Conservation (phyloP, 2,329 filamentous ascomycete species). For the Curvularia sp. region DNA sequence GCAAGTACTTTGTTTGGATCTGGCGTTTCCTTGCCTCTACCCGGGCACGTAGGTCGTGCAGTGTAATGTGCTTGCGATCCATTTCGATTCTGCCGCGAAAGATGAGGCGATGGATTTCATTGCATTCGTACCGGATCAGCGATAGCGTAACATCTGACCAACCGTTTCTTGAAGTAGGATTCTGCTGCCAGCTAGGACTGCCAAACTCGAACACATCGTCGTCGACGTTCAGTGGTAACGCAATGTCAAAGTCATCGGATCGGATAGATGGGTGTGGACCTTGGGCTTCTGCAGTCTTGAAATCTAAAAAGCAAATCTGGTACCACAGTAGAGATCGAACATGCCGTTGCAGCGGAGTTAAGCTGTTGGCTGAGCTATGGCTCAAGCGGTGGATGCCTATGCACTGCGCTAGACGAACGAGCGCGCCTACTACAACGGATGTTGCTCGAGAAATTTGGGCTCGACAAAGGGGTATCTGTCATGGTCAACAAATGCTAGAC, state of each 20-base stretch:
- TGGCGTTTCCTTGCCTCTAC: slow-evolving; percentile 47
- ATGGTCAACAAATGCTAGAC: slow-evolving; percentile 11
- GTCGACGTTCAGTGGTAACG: slow-evolving; percentile 47
- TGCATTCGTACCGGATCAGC: slow-evolving; percentile 48
- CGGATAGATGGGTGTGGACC: slow-evolving; percentile 49
- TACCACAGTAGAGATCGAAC: slow-evolving; percentile 49
- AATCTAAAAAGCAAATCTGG: slow-evolving; percentile 50
- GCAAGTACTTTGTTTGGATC: slow-evolving; percentile 46
- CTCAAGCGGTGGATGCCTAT: slow-evolving; percentile 49
- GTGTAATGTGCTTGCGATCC: slow-evolving; percentile 47
- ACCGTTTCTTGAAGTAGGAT: slow-evolving; percentile 38
- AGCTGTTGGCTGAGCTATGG: slow-evolving; percentile 43
- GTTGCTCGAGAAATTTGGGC: slow-evolving; percentile 49
- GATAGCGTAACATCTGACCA: slow-evolving; percentile 48
- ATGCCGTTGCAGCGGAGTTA: slow-evolving; percentile 47
- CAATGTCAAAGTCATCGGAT: slow-evolving; percentile 48
- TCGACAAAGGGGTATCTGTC: slow-evolving; percentile 47
- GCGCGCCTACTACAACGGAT: slow-evolving; percentile 48
- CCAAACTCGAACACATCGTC: slow-evolving; percentile 51
- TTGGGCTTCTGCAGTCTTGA: slow-evolving; percentile 50
- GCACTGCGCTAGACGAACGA: slow-evolving; percentile 49
- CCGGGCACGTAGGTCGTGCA: slow-evolving; percentile 46
- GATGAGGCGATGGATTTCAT: slow-evolving; percentile 49
- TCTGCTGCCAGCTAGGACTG: slow-evolving; percentile 44
- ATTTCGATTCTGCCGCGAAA: slow-evolving; percentile 49